These are phyloP conservation scores for Yamadazyma jaroonii DNA, from an alignment of 1,139 yeast species.

Conservation along the genomic window DNA sequence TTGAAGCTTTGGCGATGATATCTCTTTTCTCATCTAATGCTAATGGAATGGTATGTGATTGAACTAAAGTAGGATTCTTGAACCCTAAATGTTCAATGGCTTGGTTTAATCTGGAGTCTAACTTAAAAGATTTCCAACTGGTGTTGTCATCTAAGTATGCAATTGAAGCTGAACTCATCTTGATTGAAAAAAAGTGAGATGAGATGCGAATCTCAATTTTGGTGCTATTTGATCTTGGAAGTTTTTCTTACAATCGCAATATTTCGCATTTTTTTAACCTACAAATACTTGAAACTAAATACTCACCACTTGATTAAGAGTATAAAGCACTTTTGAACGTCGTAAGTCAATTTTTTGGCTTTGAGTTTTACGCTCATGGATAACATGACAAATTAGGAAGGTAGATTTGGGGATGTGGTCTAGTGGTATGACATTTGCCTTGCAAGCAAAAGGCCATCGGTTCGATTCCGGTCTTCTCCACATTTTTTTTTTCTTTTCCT, in stretches of 20 bases:
- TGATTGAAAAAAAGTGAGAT: neutral
- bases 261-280: no score
- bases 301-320: neutral
- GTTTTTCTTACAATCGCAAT: neutral
- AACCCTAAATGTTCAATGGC: slow-evolving; percentile 83
- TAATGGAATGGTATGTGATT: slow-evolving; percentile 86
- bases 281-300: no score
- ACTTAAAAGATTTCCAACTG: slow-evolving; percentile 67
- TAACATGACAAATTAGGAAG: neutral
- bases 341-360: no score
- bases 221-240: neutral
- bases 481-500: slow-evolving; percentile 17
- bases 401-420: slow-evolving; percentile 57
- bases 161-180: slow-evolving; percentile 39
- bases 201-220: no score
- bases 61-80: slow-evolving; percentile 84
- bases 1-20: slow-evolving; percentile 82
- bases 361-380: no score
- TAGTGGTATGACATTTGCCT: slow-evolving; percentile 72
- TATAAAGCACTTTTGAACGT: no score
- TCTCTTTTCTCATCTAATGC: slow-evolving; percentile 86
- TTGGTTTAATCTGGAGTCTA: slow-evolving; percentile 81
- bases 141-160: slow-evolving; percentile 68
- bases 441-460: slow-evolving; percentile 67
- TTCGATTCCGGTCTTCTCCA: slow-evolving; percentile 69